These are phyloP conservation scores for Cryptosporidium sp. DNA, from an alignment of 169 alveolate species.

Conservation along the genomic window DNA sequence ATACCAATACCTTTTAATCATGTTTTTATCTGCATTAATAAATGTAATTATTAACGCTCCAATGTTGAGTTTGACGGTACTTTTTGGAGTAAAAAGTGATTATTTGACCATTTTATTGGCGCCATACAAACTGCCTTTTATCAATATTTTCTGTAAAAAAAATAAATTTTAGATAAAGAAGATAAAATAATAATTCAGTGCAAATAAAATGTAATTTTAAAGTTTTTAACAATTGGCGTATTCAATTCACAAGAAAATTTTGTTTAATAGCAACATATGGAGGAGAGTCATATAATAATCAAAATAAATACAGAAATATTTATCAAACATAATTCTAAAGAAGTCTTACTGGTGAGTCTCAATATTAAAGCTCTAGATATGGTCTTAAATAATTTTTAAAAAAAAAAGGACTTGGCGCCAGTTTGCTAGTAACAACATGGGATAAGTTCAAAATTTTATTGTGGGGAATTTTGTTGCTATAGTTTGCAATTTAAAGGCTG, in stretches of 20 bases:
- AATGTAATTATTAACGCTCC: not conserved
- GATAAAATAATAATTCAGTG: not conserved
- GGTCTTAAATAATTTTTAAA: not conserved
- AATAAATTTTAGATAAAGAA: not conserved
- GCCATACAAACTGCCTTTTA: not conserved
- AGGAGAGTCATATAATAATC: not conserved
- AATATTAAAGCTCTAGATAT: not conserved
- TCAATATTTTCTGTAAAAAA: not conserved
- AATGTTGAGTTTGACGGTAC: not conserved
- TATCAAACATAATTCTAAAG: not conserved
- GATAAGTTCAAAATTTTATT: not conserved
- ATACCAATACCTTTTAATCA: slow-evolving; percentile 4
- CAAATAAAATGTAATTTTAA: not conserved
- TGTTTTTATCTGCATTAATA: not conserved
- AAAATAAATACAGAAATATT: no score
- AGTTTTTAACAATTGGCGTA: not conserved
- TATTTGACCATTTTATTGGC: not conserved
- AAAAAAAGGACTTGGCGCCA: slow-evolving; percentile 17
- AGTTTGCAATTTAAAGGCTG: not conserved
- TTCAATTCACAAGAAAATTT: not conserved
- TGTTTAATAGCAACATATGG: not conserved
- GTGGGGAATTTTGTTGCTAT: slow-evolving; percentile 4
- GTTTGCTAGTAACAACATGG: slow-evolving; percentile 23
- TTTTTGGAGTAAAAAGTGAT: not conserved
- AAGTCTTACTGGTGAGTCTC: not conserved